phyloP scores from a whole-genome alignment of 306 rosid genomes.

The Casuarina glauca region DNA sequence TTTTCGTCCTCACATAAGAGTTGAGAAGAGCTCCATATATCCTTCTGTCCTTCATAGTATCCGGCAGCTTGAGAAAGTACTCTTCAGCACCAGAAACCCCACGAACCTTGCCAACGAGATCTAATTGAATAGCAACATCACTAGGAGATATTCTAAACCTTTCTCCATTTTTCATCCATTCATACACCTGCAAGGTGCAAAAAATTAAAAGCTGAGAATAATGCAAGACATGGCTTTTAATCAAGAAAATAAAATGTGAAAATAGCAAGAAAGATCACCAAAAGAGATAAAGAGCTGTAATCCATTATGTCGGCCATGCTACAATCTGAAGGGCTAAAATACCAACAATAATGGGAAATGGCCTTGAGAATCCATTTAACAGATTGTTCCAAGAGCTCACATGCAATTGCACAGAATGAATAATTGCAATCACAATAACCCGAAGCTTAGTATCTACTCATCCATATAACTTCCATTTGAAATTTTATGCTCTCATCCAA shows the following conservation, averaged over 20 bases:
- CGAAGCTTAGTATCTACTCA: neutral
- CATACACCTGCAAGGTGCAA: constrained; percentile 61
- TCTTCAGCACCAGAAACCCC: constrained; percentile 78
- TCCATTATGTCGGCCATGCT: neutral
- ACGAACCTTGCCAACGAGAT: constrained; percentile 74
- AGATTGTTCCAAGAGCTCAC: neutral
- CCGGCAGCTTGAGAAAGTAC: constrained; percentile 58
- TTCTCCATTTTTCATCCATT: constrained; percentile 88
- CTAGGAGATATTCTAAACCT: constrained; percentile 75
- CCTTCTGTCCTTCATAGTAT: constrained; percentile 61
- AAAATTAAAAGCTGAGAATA: constrained; percentile 3
- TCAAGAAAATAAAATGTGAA: constrained; percentile 1
- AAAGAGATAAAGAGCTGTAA: neutral
- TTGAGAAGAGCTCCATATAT: constrained; percentile 84
- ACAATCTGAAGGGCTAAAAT: neutral
- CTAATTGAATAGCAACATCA: constrained; percentile 87
- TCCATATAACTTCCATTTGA: neutral
- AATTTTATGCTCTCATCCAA: neutral
- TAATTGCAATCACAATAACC: neutral
- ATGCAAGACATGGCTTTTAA: neutral
- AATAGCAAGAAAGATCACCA: neutral
- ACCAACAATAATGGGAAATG: neutral
- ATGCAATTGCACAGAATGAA: neutral
- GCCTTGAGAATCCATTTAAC: neutral
- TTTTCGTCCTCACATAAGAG: constrained; percentile 59